A percentile compares a stretch with the other conserved stretches of the same genome.
Evolutionary conservation across 2,329 filamentous ascomycete genomes (phyloP).

Genomic region (Capronia americana): DNA sequence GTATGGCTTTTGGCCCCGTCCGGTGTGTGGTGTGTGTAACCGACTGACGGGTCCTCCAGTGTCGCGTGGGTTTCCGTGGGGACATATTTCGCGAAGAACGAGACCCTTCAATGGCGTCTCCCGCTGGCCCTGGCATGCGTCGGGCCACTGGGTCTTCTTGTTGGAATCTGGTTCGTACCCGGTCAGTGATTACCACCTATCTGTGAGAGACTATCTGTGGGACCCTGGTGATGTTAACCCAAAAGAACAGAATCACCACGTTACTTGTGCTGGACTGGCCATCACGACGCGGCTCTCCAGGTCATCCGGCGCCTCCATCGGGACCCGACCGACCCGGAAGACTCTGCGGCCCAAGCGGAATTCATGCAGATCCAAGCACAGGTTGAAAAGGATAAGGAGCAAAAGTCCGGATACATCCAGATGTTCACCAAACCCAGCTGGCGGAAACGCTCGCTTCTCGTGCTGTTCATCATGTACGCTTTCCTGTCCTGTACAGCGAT

Average conservation of each 20-base stretch:
- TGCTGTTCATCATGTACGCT: conserved; percentile 34
- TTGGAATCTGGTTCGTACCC: conserved; percentile 21
- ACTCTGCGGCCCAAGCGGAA: conserved; percentile 24
- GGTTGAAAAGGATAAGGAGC: conserved; percentile 29
- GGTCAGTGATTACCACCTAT: conserved; percentile 7
- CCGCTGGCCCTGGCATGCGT: conserved; percentile 26
- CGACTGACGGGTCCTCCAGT: conserved; percentile 1
- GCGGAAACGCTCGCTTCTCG: conserved; percentile 25
- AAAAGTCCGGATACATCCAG: conserved; percentile 20
- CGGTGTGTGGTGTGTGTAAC: not conserved
- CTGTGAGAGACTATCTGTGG: no score
- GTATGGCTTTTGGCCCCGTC: conserved; percentile 12
- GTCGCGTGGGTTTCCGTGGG: conserved; percentile 30
- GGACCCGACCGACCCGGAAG: conserved; percentile 13
- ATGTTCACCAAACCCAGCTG: conserved; percentile 32
- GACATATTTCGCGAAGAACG: conserved; percentile 23
- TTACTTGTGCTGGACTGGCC: conserved; percentile 28
- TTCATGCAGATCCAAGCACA: conserved; percentile 29
- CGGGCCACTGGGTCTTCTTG: conserved; percentile 22
- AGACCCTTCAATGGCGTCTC: conserved; percentile 26
- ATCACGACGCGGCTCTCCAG: conserved; percentile 20
- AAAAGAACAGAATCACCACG: conserved; percentile 20
- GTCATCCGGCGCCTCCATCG: conserved; percentile 27
- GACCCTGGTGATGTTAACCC: no score
- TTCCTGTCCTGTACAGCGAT: conserved; percentile 30